Conservation (phyloP, 345 rosid genomes). For the Ceriops zippeliana region DNA sequence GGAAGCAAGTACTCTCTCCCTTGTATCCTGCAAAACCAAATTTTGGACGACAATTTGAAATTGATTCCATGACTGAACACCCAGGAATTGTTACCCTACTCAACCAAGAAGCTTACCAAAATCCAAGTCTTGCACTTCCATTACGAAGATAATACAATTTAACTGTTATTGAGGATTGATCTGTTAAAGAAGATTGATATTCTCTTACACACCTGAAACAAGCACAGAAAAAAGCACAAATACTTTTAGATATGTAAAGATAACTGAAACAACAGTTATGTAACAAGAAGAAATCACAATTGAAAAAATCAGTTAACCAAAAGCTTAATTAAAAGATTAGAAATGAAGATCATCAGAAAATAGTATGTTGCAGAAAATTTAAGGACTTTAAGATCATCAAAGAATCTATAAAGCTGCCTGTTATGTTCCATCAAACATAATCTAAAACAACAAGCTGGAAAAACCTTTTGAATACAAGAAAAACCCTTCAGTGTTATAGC, state of each 20-base stretch:
- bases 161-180: slow-evolving; percentile 55
- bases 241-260: neutral
- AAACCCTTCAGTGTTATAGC: no score
- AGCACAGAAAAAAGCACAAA: slow-evolving; percentile 6
- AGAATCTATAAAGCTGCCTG: neutral
- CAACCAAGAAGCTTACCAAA: slow-evolving; percentile 61
- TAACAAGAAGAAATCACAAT: neutral
- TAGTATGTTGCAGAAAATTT: no score
- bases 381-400: no score
- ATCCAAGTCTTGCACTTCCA: slow-evolving; percentile 95
- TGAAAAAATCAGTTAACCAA: neutral
- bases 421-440: neutral
- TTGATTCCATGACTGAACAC: neutral
- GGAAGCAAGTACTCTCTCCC: slow-evolving; percentile 90
- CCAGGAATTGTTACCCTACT: slow-evolving; percentile 1
- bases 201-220: slow-evolving; percentile 80
- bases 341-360: no score
- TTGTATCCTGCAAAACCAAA: slow-evolving; percentile 58
- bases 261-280: no score
- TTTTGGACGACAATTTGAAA: neutral
- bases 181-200: slow-evolving; percentile 49
- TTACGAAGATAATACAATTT: slow-evolving; percentile 81
- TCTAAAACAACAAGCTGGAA: neutral
- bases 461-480: neutral
- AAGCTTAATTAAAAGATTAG: no score